Evolutionary conservation across 441 rosid genomes (phyloP).

Genomic region (Jatropha podagrica): DNA sequence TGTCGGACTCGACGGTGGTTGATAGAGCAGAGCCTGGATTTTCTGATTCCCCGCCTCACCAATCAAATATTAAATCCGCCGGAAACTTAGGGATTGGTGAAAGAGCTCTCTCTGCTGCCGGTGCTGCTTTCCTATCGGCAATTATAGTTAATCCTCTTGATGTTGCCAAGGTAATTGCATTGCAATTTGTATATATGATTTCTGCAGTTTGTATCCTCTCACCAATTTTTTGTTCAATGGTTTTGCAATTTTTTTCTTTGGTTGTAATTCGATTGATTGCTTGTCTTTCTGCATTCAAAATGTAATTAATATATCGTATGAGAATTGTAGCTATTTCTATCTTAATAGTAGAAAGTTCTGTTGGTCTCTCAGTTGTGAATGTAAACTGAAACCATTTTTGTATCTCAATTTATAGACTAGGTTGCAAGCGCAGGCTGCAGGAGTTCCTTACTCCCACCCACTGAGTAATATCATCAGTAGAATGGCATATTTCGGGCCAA

Average conservation of each 20-base stretch:
- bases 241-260: background rate
- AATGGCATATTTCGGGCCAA: conserved; percentile 91
- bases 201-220: background rate
- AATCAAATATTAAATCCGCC: conserved; percentile 24
- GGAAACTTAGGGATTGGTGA: conserved; percentile 54
- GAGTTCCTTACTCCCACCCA: conserved; percentile 84
- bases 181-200: background rate
- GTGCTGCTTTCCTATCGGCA: conserved; percentile 83
- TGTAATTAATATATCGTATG: background rate
- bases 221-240: background rate
- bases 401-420: conserved; percentile 57
- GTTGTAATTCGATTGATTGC: background rate
- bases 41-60: conserved; percentile 26
- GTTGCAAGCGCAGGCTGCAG: conserved; percentile 98
- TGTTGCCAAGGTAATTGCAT: conserved; percentile 60
- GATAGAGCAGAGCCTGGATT: conserved; percentile 28
- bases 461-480: conserved; percentile 70
- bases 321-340: background rate
- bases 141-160: conserved; percentile 86
- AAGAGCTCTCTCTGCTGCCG: conserved; percentile 85
- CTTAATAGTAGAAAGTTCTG: background rate
- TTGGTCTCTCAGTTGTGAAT: background rate
- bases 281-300: background rate
- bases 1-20: conserved; percentile 27
- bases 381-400: background rate